A percentile compares a stretch with the other conserved stretches of the same genome.
These are phyloP conservation scores for Rosa rugosa DNA, from an alignment of 306 rosid species.

Conservation along the genomic window DNA sequence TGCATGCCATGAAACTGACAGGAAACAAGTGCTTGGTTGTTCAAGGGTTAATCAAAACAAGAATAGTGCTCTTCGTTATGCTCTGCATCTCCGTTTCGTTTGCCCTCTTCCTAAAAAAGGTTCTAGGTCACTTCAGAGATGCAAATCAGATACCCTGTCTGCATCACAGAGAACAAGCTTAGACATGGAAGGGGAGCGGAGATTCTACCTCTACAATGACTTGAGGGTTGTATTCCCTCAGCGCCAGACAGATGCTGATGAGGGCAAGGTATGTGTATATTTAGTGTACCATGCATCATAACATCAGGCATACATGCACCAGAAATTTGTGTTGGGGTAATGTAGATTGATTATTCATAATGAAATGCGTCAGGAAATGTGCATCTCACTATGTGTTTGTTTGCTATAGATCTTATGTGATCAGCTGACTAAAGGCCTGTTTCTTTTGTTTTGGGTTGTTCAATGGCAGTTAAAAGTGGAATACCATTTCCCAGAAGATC, in stretches of 20 bases:
- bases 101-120: slow-evolving; percentile 72
- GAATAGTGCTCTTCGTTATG: slow-evolving; percentile 77
- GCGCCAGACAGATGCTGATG: slow-evolving; percentile 93
- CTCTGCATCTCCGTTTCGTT: slow-evolving; percentile 89
- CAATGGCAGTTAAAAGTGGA: slow-evolving; percentile 87
- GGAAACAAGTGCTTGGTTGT: slow-evolving; percentile 41
- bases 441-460: slow-evolving; percentile 31
- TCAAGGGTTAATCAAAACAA: slow-evolving; percentile 56
- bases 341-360: background rate
- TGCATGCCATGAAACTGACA: slow-evolving; percentile 48
- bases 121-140: slow-evolving; percentile 48
- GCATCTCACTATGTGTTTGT: background rate
- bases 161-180: slow-evolving; percentile 46
- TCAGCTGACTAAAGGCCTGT: background rate
- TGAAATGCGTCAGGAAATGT: background rate
- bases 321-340: background rate
- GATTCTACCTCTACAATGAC: slow-evolving; percentile 87
- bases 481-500: slow-evolving; percentile 96
- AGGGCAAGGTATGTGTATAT: slow-evolving; percentile 82
- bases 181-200: slow-evolving; percentile 58
- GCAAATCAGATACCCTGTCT: slow-evolving; percentile 43
- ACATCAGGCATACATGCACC: background rate
- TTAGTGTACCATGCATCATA: background rate
- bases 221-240: slow-evolving; percentile 93
- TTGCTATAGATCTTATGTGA: background rate